These are phyloP conservation scores for Lichtheimia ornata DNA, from an alignment of 371 early-diverging fungal species.

Conservation along the genomic window DNA sequence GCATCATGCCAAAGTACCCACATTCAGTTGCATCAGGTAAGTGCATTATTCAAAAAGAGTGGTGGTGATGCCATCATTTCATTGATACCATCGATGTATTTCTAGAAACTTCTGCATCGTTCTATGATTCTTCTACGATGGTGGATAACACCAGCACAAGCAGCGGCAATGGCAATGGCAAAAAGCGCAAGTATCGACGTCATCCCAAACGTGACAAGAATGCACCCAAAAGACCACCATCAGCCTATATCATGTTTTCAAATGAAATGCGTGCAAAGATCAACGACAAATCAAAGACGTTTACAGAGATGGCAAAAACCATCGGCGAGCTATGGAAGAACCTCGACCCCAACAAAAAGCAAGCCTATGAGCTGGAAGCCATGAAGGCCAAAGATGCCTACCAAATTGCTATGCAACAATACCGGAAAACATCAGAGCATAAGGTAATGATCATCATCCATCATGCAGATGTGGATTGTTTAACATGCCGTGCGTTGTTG, in stretches of 20 bases:
- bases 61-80: neutral
- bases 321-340: constrained; percentile 57
- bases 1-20: constrained; percentile 32
- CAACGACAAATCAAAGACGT: constrained; percentile 41
- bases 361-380: constrained; percentile 41
- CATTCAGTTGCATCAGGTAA: constrained; percentile 23
- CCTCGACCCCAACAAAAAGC: constrained; percentile 30
- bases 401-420: constrained; percentile 30
- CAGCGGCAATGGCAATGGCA: constrained; percentile 18
- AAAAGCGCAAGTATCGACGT: constrained; percentile 53
- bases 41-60: constrained; percentile 8
- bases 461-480: constrained; percentile 16
- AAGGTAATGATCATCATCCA: constrained; percentile 17
- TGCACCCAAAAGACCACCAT: constrained; percentile 54
- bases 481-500: neutral
- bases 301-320: constrained; percentile 52
- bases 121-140: constrained; percentile 13
- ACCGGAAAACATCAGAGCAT: constrained; percentile 40
- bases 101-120: constrained; percentile 17
- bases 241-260: constrained; percentile 62
- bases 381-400: constrained; percentile 43
- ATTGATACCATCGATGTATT: neutral
- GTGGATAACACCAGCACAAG: neutral
- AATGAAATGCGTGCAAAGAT: constrained; percentile 52
- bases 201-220: constrained; percentile 57